These are phyloP conservation scores for Lasiosphaeria ovina DNA, from an alignment of 495 filamentous ascomycete species.

Conservation along the genomic window DNA sequence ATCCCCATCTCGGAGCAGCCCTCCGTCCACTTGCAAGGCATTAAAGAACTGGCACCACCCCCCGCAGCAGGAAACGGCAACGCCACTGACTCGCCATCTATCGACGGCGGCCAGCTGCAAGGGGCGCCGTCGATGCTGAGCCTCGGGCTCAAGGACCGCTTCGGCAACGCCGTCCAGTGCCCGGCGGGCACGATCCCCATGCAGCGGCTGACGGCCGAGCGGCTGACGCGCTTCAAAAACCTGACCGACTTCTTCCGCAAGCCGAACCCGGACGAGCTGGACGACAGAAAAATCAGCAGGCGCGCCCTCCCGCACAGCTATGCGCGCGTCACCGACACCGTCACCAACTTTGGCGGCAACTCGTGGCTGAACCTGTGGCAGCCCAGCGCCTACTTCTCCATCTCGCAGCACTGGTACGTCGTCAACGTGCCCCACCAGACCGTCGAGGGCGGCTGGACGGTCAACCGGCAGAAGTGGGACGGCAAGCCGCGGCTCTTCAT, in stretches of 20 bases:
- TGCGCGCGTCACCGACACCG: neutral
- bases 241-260: neutral
- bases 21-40: neutral
- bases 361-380: neutral
- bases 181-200: neutral
- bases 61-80: neutral
- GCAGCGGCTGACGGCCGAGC: neutral
- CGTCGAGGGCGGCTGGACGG: conserved; percentile 1
- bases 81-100: neutral
- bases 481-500: neutral
- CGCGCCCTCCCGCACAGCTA: neutral
- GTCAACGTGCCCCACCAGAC: neutral
- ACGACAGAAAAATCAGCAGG: neutral
- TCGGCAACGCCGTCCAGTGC: neutral
- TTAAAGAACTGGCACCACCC: neutral
- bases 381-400: neutral
- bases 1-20: neutral
- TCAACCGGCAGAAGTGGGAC: conserved; percentile 1
- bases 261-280: neutral
- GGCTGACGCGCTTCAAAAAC: neutral
- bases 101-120: neutral
- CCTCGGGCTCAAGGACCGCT: conserved; percentile 1
- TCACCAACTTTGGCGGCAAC: conserved; percentile 1
- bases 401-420: neutral
- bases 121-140: neutral